Evolutionary conservation across 768 basidiomycete species (phyloP), one percentile per base, ranked within the genome.

Genomic region (Zangia roseola): DNA sequence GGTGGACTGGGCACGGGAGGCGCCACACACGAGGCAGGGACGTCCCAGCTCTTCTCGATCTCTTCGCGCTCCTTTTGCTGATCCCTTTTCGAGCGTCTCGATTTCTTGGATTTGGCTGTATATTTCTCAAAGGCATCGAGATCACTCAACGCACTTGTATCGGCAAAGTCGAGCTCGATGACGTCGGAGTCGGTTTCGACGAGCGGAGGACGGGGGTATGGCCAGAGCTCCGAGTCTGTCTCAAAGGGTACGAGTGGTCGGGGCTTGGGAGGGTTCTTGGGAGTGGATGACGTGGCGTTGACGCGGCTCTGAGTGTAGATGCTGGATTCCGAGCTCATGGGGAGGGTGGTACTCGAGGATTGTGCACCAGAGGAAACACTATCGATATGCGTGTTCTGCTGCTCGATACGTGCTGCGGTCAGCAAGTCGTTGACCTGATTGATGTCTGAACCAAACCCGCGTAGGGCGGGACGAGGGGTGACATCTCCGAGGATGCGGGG

Each of bases 131-230:
- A 87, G 10, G 77, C 76, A 40, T 76, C 77, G 2, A 81, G 79
- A 55, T 89, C 82, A 60, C 85, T 87, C 58, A 90, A 64, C 19
- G 84, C 81, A 49, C 84, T 83, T 36, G 78, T 89, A 47, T 89
- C 88, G 6, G 76, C 75, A 58, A 87, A 90, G 62, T 86, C 84
- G 43, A 90, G 79, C 63, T 89, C 88, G 10, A 89, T 77, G 21
- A 90, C 79, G 46, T 86, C 86, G 5, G 73, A 74, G 33, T 69
- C 69, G 43, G 48, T 60, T 48, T 74, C 73, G 47, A 74, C 69
- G 40, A 73, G 67, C 10, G 74, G 73, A 5, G 69, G 69, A 33
- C 76, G 80, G 0, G 80, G 77, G 58, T 86, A 85, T 5, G 87
- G 84, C 86, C 86, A 88, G 14, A 88, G 71, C 28, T 85, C 82